These are phyloP conservation scores for Fistulinella cinereoalba DNA, from an alignment of 1,284 basidiomycete species.

Conservation along the genomic window DNA sequence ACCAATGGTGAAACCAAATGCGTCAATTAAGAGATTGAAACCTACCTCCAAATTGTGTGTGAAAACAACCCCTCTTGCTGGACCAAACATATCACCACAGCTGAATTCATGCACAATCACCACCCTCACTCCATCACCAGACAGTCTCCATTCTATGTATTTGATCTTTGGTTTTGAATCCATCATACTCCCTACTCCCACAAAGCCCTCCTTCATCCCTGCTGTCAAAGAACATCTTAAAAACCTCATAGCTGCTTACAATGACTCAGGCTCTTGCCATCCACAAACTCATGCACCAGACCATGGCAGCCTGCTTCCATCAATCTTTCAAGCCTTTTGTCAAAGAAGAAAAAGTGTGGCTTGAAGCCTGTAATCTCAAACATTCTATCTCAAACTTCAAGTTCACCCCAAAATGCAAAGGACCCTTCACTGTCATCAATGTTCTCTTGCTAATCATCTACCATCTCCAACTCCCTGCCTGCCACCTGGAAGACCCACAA, in stretches of 20 bases:
- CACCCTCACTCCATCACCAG: not conserved
- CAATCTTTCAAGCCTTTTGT: not conserved
- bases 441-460: too few species aligned
- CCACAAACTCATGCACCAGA: not conserved
- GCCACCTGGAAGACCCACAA: too few species aligned
- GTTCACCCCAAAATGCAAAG: too few species aligned
- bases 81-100: too few species aligned
- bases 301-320: not conserved
- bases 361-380: not conserved
- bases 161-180: not conserved
- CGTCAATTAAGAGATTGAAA: too few species aligned
- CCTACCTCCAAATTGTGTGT: too few species aligned
- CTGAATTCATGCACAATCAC: too few species aligned
- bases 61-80: too few species aligned
- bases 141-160: not conserved
- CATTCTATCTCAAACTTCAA: not conserved
- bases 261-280: not conserved
- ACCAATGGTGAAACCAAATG: too few species aligned
- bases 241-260: not conserved
- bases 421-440: too few species aligned
- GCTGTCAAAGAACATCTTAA: not conserved
- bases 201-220: not conserved
- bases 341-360: not conserved
- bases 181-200: not conserved
- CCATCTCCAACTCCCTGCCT: too few species aligned